Conservation (phyloP, 805 yeast genomes). For the Candida patagonica region DNA sequence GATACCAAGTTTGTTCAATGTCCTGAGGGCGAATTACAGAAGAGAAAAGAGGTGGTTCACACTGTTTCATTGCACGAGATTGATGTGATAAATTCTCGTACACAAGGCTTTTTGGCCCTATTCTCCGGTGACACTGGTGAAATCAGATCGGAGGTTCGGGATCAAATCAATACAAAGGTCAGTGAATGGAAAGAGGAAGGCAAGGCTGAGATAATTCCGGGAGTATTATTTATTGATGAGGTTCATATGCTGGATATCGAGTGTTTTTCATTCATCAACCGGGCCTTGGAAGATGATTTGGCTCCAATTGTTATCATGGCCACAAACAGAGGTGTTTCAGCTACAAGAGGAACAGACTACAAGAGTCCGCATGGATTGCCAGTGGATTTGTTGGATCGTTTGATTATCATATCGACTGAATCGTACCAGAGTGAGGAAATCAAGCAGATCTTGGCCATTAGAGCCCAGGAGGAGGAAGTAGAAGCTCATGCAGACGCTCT, state of each 20-base stretch:
- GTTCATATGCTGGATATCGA: constrained; percentile 98
- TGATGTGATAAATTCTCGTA: constrained; percentile 94
- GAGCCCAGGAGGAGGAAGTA: constrained; percentile 92
- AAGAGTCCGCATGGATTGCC: constrained; percentile 98
- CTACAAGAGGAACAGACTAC: constrained; percentile 86
- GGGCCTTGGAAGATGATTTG: constrained; percentile 93
- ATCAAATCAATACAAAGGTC: constrained; percentile 91
- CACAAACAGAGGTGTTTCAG: constrained; percentile 91
- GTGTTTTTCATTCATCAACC: constrained; percentile 86
- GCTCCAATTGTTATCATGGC: constrained; percentile 98
- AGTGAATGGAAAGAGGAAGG: constrained; percentile 99
- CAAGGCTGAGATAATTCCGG: constrained; percentile 93
- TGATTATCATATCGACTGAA: constrained; percentile 82
- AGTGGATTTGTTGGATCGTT: constrained; percentile 84
- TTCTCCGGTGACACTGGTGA: constrained; percentile 98
- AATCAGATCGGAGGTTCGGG: constrained; percentile 89
- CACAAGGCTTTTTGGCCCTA: constrained; percentile 94
- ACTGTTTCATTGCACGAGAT: constrained; percentile 97
- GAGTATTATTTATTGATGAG: constrained; percentile 95
- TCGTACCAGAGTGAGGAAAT: constrained; percentile 76
- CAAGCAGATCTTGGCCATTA: constrained; percentile 72
- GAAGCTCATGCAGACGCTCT: constrained; percentile 75
- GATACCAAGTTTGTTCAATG: constrained; percentile 96
- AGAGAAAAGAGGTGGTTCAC: constrained; percentile 90
- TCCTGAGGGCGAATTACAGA: constrained; percentile 98